Percentiles rank a stretch among this genome's conserved stretches.
Conservation (phyloP, 2,329 filamentous ascomycete species). For the Talaromyces rugulosus region DNA sequence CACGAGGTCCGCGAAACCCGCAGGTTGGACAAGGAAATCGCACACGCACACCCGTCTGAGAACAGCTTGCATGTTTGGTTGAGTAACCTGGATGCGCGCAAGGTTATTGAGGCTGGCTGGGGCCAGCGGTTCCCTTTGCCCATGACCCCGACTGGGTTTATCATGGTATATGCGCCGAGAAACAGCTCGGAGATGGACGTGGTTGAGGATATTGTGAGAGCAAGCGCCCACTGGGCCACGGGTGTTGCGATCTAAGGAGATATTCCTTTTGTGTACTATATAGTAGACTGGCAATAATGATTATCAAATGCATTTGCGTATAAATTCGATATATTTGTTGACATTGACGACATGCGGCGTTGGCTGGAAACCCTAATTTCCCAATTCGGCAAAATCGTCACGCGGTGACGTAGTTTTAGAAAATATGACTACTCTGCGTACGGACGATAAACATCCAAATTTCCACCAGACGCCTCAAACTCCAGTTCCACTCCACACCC, state of each 20-base stretch:
- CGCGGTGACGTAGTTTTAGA: neutral
- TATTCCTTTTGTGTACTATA: neutral
- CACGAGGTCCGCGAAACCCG: neutral
- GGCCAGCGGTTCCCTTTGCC: slow-evolving; percentile 9
- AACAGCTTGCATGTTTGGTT: slow-evolving; percentile 11
- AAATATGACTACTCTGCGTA: slow-evolving; percentile 30
- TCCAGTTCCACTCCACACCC: slow-evolving; percentile 52
- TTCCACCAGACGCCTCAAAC: slow-evolving; percentile 38
- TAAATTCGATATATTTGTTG: neutral
- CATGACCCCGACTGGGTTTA: neutral
- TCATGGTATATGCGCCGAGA: slow-evolving; percentile 12
- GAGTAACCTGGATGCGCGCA: slow-evolving; percentile 6
- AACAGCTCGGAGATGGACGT: slow-evolving; percentile 4
- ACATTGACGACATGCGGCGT: neutral
- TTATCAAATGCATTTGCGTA: neutral
- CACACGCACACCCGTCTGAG: slow-evolving; percentile 4
- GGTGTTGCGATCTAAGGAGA: slow-evolving; percentile 1
- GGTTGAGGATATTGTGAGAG: slow-evolving; percentile 8
- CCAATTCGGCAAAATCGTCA: neutral
- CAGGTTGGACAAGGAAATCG: slow-evolving; percentile 2
- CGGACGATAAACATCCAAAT: slow-evolving; percentile 47
- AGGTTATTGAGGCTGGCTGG: slow-evolving; percentile 10
- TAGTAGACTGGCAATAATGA: neutral
- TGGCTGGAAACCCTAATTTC: neutral
- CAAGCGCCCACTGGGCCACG: slow-evolving; percentile 7